Conservation (phyloP, 495 filamentous ascomycete genomes). For the Aspergillus leporis region DNA sequence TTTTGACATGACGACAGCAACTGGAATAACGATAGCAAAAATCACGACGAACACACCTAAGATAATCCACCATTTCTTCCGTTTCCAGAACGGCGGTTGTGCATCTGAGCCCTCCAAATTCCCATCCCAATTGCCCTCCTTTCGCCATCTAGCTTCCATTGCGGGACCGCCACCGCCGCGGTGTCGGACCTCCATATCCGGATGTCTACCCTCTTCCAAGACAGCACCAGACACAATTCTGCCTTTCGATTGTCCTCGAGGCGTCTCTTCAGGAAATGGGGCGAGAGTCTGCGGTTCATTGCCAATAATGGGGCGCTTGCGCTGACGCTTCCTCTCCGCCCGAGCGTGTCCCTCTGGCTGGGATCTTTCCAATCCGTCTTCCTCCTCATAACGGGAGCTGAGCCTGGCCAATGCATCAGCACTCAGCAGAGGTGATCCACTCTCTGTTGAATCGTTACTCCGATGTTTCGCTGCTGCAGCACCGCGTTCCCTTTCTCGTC, state of each 20-base stretch:
- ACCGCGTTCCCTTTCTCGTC: constrained; percentile 26
- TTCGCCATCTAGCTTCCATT: constrained; percentile 28
- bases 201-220: constrained; percentile 61
- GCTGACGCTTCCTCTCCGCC: constrained; percentile 36
- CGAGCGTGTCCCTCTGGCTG: constrained; percentile 36
- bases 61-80: constrained; percentile 35
- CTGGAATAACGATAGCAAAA: constrained; percentile 70
- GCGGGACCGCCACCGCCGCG: constrained; percentile 39
- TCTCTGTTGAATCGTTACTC: constrained; percentile 42
- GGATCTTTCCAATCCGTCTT: constrained; percentile 22
- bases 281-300: constrained; percentile 29
- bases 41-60: constrained; percentile 55
- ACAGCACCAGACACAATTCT: constrained; percentile 68
- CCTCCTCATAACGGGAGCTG: constrained; percentile 54
- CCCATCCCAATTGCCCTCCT: constrained; percentile 38
- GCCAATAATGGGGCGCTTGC: constrained; percentile 31
- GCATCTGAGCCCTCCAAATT: constrained; percentile 21
- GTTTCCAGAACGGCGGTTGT: constrained; percentile 33
- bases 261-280: constrained; percentile 27
- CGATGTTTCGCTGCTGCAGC: constrained; percentile 34
- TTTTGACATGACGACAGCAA: constrained; percentile 70
- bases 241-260: constrained; percentile 49
- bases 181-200: constrained; percentile 39
- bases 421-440: constrained; percentile 39
- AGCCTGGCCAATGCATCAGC: constrained; percentile 62